Conservation (phyloP, 2,329 filamentous ascomycete species). For the Podosphaera xanthii region DNA sequence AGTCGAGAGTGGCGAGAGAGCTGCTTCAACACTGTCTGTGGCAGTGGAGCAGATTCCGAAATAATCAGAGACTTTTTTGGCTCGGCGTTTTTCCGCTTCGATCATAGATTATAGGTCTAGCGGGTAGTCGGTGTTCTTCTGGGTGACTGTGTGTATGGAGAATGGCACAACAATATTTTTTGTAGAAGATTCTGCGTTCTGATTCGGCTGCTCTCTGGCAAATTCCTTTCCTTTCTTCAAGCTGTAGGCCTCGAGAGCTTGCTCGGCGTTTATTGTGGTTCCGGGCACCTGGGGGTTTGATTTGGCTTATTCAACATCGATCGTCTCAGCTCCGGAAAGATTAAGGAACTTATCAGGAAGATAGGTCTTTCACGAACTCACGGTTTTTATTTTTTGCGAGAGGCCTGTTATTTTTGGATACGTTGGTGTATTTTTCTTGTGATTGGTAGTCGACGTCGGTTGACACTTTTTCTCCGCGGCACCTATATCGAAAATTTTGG, state of each 20-base stretch:
- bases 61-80: no score
- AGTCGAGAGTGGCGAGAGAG: no score
- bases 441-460: no score
- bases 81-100: no score
- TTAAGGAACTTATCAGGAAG: neutral
- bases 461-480: no score
- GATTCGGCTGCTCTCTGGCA: neutral
- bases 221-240: neutral
- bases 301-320: neutral
- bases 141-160: neutral
- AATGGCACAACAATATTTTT: neutral
- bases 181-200: neutral
- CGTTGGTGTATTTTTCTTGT: neutral
- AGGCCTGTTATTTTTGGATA: neutral
- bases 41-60: no score
- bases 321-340: neutral
- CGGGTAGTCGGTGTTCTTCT: no score
- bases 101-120: no score
- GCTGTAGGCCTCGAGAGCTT: neutral
- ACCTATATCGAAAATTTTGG: no score
- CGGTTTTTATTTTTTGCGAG: neutral
- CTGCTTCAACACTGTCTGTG: no score
- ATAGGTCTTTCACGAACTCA: neutral
- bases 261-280: neutral
- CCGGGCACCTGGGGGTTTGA: neutral